Evolutionary conservation across 1,284 basidiomycete genomes (phyloP).

Genomic region (Naganishia sp.): DNA sequence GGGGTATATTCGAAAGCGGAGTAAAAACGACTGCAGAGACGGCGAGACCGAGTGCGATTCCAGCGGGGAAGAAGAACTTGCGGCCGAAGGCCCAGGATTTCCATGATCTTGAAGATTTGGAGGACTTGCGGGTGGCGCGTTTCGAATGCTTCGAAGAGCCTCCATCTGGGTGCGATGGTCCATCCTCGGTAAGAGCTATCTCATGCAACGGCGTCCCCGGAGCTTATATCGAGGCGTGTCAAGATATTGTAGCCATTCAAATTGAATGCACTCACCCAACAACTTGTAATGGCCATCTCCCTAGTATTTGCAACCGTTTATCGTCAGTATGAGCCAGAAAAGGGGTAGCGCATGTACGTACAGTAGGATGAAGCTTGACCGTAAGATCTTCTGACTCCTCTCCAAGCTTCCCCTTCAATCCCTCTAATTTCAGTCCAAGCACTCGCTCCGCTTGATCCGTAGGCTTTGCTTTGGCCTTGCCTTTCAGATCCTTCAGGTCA

Average conservation of each 20-base stretch:
- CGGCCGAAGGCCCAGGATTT: constrained; percentile 39
- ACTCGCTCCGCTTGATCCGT: not conserved
- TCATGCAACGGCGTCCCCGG: constrained; percentile 53
- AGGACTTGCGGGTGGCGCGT: not conserved
- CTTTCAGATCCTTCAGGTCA: not conserved
- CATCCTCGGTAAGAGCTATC: constrained; percentile 35
- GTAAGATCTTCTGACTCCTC: constrained; percentile 41
- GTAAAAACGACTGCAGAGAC: constrained; percentile 31
- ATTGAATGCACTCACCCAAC: constrained; percentile 8
- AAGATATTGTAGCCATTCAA: not conserved
- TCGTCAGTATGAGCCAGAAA: not conserved
- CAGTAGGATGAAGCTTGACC: constrained; percentile 45
- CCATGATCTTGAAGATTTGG: constrained; percentile 1
- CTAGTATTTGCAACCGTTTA: constrained; percentile 21
- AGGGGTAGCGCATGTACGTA: constrained; percentile 29
- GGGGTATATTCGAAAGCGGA: constrained; percentile 29
- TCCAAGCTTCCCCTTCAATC: constrained; percentile 13
- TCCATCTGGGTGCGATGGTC: not conserved
- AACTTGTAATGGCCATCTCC: constrained; percentile 43
- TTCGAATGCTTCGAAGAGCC: not conserved
- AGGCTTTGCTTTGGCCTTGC: not conserved
- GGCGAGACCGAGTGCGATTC: constrained; percentile 37
- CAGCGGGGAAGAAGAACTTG: constrained; percentile 37
- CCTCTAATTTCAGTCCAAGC: not conserved
- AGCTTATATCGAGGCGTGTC: constrained; percentile 35